Base-by-base conservation (phyloP, 495 filamentous ascomycete genomes). In the Penicillium paradoxum region DNA sequence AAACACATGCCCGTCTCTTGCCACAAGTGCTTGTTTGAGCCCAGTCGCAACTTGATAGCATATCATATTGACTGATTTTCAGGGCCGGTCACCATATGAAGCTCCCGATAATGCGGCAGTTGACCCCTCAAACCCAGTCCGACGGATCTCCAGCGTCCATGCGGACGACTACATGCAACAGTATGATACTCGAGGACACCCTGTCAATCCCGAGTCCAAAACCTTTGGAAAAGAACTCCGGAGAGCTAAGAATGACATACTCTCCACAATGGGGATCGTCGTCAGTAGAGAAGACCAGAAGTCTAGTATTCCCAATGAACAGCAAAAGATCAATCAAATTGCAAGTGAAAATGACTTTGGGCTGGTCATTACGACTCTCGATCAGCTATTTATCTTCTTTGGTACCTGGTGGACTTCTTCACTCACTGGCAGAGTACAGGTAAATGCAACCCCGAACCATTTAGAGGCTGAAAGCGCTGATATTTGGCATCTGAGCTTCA, bases 41-140 rank as follows among this genome's bases (percentile, higher is more conserved):
- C 4, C 29, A 29, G 25, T 29, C 15, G 18, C 3, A 18, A 44
- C 3, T 33, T 10, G 22, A 32, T 33, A 41, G 30, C 18, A 43
- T 42, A 32, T 30, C 56, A 21, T 56, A 59, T 56, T 71, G 27
- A 72, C 57, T 22, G 17, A 24, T 36, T 43, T 24, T n/a, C 60
- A 86, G 86, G 87, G 86, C 51, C 80, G 87, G 13, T 88, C 85
- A 8, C 85, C 84, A 43, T 89, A 88, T 51, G 85, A 89, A 58
- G 74, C 81, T 45, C 81, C 84, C 13, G 75, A 72, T 22, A 52
- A 47, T 36, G 44, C 56, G 21, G 27, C 53, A 21, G 51, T 55
- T 22, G 58, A 63, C 11, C 58, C 48, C 25, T 53, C 43, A 40
- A 59, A 18, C 45, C 39, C 65, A 27, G 59, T 60, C 13, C 63